Percentiles rank a stretch among this genome's conserved stretches.
phyloP scores from a whole-genome alignment of 306 rosid genomes.

The Fagus sylvatica region DNA sequence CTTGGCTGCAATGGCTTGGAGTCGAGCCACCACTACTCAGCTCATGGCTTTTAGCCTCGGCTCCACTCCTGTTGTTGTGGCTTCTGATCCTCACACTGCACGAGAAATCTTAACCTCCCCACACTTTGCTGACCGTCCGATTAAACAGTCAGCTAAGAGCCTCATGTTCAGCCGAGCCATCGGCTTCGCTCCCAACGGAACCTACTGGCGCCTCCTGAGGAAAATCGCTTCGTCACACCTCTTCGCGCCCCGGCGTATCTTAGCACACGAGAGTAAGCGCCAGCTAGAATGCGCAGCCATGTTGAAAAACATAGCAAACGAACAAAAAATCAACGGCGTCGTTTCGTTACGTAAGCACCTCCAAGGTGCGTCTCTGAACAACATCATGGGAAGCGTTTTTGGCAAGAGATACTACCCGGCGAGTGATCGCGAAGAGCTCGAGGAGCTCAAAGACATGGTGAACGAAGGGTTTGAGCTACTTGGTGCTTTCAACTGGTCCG shows the following conservation, averaged over 20 bases:
- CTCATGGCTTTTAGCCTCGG: slow-evolving; percentile 66
- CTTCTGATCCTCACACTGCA: slow-evolving; percentile 48
- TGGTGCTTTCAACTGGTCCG: slow-evolving; percentile 59
- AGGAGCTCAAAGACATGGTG: slow-evolving; percentile 43
- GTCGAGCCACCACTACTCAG: not conserved
- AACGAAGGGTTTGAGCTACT: slow-evolving; percentile 57
- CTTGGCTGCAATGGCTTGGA: slow-evolving; percentile 45
- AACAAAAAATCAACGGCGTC: slow-evolving; percentile 4
- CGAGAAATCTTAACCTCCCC: slow-evolving; percentile 47
- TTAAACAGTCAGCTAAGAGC: slow-evolving; percentile 52
- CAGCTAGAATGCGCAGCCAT: slow-evolving; percentile 40
- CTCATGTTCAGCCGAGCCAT: slow-evolving; percentile 58
- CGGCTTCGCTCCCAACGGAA: slow-evolving; percentile 60
- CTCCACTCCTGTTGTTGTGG: slow-evolving; percentile 46
- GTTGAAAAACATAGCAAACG: slow-evolving; percentile 28
- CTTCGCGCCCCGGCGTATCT: slow-evolving; percentile 45
- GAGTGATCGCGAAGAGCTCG: not conserved
- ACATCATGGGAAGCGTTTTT: slow-evolving; percentile 53
- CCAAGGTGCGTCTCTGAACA: slow-evolving; percentile 43
- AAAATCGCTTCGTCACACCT: slow-evolving; percentile 54
- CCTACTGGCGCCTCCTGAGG: slow-evolving; percentile 54
- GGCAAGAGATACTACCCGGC: slow-evolving; percentile 38
- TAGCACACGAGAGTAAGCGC: slow-evolving; percentile 46
- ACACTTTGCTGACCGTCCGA: slow-evolving; percentile 52
- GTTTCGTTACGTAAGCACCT: slow-evolving; percentile 37